Evolutionary conservation across 139 green algal genomes (phyloP), one percentile per base, ranked within the genome.

Genomic region (Ostreobium quekettii): DNA sequence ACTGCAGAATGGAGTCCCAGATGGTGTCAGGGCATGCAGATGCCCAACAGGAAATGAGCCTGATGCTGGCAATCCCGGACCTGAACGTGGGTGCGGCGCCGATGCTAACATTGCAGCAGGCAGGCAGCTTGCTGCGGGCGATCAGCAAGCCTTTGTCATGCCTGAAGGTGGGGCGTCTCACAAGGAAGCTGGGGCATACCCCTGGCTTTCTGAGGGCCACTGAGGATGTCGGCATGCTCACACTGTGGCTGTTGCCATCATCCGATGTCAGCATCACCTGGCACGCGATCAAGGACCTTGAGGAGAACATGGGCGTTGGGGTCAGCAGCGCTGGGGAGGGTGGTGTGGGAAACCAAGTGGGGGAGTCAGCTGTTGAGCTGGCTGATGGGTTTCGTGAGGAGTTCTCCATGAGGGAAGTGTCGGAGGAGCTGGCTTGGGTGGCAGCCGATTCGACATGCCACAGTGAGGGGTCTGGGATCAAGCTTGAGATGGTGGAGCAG

Each of bases 401-500:
- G 30, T 68, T 68, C n/a, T 68, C 35, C 26, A 28, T 57, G 49
- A 38, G 35, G 36, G 61, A 68, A 38, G 30, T 53, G n/a, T 57
- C 61, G 6, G 61, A 68, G 36, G 61, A 68, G 36, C 31, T 68
- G 36, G 61, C 61, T 57, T 68, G 61, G 35, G 22, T 68, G 7
- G 61, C 35, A 28, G 61, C 35, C 11, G 35, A 68, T 36, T 68
- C 61, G 3, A 38, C 49, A 48, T 38, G 53, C 31, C 19, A 36
- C 4, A 36, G 53, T 68, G 61, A 38, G 19, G 58, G 58, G 8
- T 48, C 15, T 65, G 58, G 61, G 30, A 53, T 68, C 4, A 8
- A 36, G 37, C 24, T 68, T 28, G 61, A 68, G 22, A 68, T 68
- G 61, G 53, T 68, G 6, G 31, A 68, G 11, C 61, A 68, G 42